These are phyloP conservation scores for Eimeria maxima DNA, from an alignment of 169 alveolate species.

Conservation along the genomic window DNA sequence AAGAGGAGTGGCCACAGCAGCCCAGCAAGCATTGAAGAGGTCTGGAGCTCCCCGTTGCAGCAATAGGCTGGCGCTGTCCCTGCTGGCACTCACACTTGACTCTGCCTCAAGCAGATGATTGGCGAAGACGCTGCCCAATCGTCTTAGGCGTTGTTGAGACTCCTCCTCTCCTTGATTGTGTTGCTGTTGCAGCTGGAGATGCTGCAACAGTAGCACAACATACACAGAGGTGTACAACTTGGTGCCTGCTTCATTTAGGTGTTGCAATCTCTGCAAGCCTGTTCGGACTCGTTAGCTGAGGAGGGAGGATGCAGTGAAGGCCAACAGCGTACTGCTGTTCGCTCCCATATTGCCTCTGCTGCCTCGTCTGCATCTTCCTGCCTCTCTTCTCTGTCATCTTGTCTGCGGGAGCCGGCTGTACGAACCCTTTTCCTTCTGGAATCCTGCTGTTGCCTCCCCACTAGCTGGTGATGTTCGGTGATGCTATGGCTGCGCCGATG, in stretches of 20 bases:
- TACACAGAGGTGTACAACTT: background rate
- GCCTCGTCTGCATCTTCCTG: slow-evolving; percentile 51
- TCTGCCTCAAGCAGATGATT: slow-evolving; percentile 43
- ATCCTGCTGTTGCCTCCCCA: slow-evolving; percentile 48
- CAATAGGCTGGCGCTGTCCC: slow-evolving; percentile 32
- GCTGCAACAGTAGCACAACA: background rate
- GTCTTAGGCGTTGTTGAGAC: slow-evolving; percentile 53
- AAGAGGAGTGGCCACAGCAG: slow-evolving; percentile 57
- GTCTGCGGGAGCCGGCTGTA: background rate
- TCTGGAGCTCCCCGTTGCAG: slow-evolving; percentile 65
- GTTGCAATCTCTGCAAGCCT: background rate
- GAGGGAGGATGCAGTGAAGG: background rate
- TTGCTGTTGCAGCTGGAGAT: slow-evolving; percentile 57
- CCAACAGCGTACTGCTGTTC: slow-evolving; percentile 16
- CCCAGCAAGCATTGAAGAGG: slow-evolving; percentile 59
- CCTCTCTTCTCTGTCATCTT: background rate
- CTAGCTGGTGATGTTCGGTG: background rate
- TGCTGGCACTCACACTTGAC: slow-evolving; percentile 19
- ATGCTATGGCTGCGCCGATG: slow-evolving; percentile 37
- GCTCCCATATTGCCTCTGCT: slow-evolving; percentile 56
- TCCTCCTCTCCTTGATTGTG: slow-evolving; percentile 40
- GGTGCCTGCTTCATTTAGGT: background rate
- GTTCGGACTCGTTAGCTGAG: too few species aligned
- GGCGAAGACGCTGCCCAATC: slow-evolving; percentile 68
- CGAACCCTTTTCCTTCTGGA: slow-evolving; percentile 48